Percentiles rank a stretch among this genome's conserved stretches.
These are phyloP conservation scores for Colletotrichum lini DNA, from an alignment of 2,329 filamentous ascomycete species.

Conservation along the genomic window DNA sequence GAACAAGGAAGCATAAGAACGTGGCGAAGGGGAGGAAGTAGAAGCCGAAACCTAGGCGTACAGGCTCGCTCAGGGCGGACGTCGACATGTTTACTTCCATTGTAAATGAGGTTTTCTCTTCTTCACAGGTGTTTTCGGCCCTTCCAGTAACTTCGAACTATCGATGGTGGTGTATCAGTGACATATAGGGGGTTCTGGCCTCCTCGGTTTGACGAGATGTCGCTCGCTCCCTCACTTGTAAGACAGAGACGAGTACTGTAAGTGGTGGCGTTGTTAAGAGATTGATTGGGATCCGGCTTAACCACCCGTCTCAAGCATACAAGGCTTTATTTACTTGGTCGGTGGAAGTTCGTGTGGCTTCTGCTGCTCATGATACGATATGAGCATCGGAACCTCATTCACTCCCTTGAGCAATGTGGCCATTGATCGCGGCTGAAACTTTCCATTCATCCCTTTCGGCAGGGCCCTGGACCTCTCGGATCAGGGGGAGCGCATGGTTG, in stretches of 20 bases:
- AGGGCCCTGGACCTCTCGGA: slow-evolving; percentile 21
- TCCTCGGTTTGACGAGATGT: neutral
- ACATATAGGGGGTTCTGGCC: neutral
- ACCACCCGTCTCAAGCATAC: slow-evolving; percentile 8
- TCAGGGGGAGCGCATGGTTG: slow-evolving; percentile 3
- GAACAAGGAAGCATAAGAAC: slow-evolving; percentile 65
- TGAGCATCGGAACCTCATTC: slow-evolving; percentile 20
- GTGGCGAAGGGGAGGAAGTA: slow-evolving; percentile 60
- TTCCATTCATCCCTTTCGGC: slow-evolving; percentile 29
- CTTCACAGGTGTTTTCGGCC: neutral
- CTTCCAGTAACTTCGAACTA: too few relatives aligned
- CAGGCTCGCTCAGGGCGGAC: slow-evolving; percentile 13
- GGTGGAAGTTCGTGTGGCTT: neutral
- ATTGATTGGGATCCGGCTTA: neutral
- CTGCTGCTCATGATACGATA: slow-evolving; percentile 20
- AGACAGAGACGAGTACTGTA: neutral
- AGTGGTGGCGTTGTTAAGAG: neutral
- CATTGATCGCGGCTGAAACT: slow-evolving; percentile 33
- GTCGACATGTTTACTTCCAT: slow-evolving; percentile 30
- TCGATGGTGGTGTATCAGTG: slow-evolving; percentile 7
- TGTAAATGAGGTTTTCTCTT: neutral
- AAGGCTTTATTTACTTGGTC: neutral
- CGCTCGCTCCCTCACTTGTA: slow-evolving; percentile 27
- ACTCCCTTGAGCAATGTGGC: slow-evolving; percentile 32
- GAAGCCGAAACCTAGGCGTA: slow-evolving; percentile 46